phyloP scores from a whole-genome alignment of 306 rosid genomes.

The Cicer arietinum region DNA sequence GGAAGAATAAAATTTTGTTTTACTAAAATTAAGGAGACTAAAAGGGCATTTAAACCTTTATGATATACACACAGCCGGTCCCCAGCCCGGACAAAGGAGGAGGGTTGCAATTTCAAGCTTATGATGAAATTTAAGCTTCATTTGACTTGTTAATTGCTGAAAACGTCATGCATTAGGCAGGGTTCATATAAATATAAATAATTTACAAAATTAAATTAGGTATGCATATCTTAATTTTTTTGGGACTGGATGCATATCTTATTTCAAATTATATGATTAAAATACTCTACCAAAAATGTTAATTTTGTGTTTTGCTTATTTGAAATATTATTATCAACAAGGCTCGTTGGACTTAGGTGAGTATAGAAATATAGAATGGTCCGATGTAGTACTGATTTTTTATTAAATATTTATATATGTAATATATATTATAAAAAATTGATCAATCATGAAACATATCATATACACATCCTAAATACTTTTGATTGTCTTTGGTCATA shows the following conservation, averaged over 20 bases:
- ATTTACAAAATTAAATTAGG: neutral
- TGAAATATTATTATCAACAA: neutral
- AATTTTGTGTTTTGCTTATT: slow-evolving; percentile 1
- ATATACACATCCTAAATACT: neutral
- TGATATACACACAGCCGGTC: slow-evolving; percentile 62
- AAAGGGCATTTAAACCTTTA: too few relatives aligned
- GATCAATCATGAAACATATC: too few relatives aligned
- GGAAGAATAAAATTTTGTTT: too few relatives aligned
- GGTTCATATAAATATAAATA: neutral
- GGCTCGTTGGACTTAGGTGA: neutral
- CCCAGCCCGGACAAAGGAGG: slow-evolving; percentile 83
- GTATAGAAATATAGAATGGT: neutral
- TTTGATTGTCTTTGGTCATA: neutral
- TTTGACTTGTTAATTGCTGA: neutral
- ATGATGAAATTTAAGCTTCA: neutral
- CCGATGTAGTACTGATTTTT: neutral
- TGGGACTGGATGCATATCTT: neutral
- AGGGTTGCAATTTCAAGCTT: slow-evolving; percentile 49
- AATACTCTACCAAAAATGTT: neutral
- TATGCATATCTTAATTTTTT: neutral
- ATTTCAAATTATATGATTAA: neutral
- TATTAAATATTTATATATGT: neutral
- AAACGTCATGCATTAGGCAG: neutral
- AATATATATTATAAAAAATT: too few relatives aligned
- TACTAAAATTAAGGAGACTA: too few relatives aligned